phyloP scores from a whole-genome alignment of 1,139 yeast species.

The Taphrina deformans region DNA sequence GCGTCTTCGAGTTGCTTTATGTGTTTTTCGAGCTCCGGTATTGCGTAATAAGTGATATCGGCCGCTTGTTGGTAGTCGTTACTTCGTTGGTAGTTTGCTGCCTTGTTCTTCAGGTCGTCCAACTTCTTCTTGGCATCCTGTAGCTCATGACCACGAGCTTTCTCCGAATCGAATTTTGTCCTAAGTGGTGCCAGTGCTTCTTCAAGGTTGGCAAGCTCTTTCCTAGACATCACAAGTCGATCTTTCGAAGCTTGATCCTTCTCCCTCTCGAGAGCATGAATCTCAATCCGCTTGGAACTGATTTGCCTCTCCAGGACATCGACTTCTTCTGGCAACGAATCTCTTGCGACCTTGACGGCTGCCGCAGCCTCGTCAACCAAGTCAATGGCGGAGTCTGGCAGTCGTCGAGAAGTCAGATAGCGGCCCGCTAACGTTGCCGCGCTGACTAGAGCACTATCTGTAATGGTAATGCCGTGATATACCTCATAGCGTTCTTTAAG shows the following conservation, averaged over 20 bases:
- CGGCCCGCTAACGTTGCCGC: constrained; percentile 96
- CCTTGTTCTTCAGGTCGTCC: constrained; percentile 89
- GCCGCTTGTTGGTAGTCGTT: constrained; percentile 94
- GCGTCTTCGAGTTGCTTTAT: constrained; percentile 75
- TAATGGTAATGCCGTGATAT: constrained; percentile 95
- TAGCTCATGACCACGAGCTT: constrained; percentile 86
- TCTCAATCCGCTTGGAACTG: constrained; percentile 88
- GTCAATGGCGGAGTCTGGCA: constrained; percentile 98
- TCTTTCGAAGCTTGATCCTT: constrained; percentile 60
- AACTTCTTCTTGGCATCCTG: constrained; percentile 84
- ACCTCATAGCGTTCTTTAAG: constrained; percentile 93
- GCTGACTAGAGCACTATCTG: constrained; percentile 89
- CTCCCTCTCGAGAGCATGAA: constrained; percentile 95
- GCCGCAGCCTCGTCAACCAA: constrained; percentile 96
- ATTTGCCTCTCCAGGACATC: constrained; percentile 91
- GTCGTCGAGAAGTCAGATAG: constrained; percentile 88
- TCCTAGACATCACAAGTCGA: constrained; percentile 73
- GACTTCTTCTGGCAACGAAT: constrained; percentile 94
- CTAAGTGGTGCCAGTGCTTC: constrained; percentile 83
- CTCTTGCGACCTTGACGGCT: constrained; percentile 96
- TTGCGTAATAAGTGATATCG: constrained; percentile 91
- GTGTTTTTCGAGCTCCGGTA: constrained; percentile 81
- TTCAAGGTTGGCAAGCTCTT: constrained; percentile 76
- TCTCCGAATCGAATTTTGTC: constrained; percentile 82
- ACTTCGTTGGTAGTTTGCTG: constrained; percentile 94